Evolutionary conservation across 225 moss, liverwort and hornwort genomes (phyloP).

Genomic region (Thuidium tamariscinum): DNA sequence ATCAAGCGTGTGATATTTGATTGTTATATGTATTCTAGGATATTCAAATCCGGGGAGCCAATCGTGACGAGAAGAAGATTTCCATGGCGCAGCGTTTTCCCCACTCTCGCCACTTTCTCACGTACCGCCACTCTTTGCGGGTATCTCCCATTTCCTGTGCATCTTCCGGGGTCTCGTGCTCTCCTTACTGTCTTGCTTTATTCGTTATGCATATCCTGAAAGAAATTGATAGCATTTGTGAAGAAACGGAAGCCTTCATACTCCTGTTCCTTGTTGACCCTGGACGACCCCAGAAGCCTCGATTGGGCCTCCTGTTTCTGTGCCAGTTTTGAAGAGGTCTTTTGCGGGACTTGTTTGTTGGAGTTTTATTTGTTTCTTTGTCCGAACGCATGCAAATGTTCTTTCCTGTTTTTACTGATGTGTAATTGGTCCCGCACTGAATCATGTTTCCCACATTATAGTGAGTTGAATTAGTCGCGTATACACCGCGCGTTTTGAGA

Average conservation of each 20-base stretch:
- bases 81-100: slow-evolving; percentile 34
- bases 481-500: neutral
- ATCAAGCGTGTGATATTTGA: neutral
- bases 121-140: slow-evolving; percentile 61
- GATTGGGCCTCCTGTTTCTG: neutral
- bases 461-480: neutral
- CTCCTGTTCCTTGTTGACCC: neutral
- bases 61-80: slow-evolving; percentile 45
- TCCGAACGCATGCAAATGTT: too few species aligned
- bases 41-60: slow-evolving; percentile 77
- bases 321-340: too few species aligned
- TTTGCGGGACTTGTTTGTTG: accelerated
- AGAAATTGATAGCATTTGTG: neutral
- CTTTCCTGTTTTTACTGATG: accelerated
- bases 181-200: neutral
- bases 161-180: neutral
- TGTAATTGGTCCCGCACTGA: neutral
- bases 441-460: accelerated
- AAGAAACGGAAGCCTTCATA: neutral
- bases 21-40: slow-evolving; percentile 10
- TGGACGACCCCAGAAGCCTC: too few species aligned
- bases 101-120: slow-evolving; percentile 33
- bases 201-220: neutral
- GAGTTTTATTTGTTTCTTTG: neutral
- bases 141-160: neutral